A percentile compares a stretch with the other conserved stretches of the same genome.
Conservation (phyloP, 768 basidiomycete species). For the Calocybe indica region DNA sequence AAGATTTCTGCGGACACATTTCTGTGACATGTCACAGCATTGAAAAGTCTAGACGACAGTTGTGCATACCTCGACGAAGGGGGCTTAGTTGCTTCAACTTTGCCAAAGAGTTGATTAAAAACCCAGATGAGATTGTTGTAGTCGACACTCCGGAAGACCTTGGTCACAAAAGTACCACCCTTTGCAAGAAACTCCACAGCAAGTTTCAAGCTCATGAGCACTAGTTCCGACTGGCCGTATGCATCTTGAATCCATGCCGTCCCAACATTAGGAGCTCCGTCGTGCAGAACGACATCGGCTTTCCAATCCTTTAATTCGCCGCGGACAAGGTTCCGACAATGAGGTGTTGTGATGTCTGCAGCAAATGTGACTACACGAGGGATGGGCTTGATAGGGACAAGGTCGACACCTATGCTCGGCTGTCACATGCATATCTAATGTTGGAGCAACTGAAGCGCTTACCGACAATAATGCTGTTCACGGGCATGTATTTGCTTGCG, state of each 20-base stretch:
- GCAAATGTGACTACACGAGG: slow-evolving; percentile 90
- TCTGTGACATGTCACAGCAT: slow-evolving; percentile 33
- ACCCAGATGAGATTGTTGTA: slow-evolving; percentile 99
- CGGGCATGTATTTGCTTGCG: slow-evolving; percentile 95
- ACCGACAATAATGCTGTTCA: slow-evolving; percentile 89
- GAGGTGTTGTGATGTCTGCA: slow-evolving; percentile 88
- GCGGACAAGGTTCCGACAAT: slow-evolving; percentile 84
- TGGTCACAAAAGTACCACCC: slow-evolving; percentile 95
- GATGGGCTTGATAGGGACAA: slow-evolving; percentile 94
- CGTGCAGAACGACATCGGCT: slow-evolving; percentile 96
- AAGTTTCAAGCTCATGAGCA: slow-evolving; percentile 90
- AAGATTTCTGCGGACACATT: slow-evolving; percentile 99
- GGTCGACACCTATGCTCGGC: slow-evolving; percentile 70
- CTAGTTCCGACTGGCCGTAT: slow-evolving; percentile 93
- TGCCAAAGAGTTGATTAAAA: slow-evolving; percentile 91
- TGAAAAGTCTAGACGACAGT: not conserved
- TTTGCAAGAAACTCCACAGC: slow-evolving; percentile 92
- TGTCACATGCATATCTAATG: slow-evolving; percentile 3
- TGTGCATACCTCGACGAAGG: slow-evolving; percentile 82
- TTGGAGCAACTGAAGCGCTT: slow-evolving; percentile 16
- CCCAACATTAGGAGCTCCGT: slow-evolving; percentile 99
- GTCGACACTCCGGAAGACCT: slow-evolving; percentile 96
- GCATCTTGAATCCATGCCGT: slow-evolving; percentile 99
- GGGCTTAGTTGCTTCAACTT: slow-evolving; percentile 98
- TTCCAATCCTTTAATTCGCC: slow-evolving; percentile 96